phyloP scores from a whole-genome alignment of 352 stramenopile genomes.

The Phytophthora uliginosa region DNA sequence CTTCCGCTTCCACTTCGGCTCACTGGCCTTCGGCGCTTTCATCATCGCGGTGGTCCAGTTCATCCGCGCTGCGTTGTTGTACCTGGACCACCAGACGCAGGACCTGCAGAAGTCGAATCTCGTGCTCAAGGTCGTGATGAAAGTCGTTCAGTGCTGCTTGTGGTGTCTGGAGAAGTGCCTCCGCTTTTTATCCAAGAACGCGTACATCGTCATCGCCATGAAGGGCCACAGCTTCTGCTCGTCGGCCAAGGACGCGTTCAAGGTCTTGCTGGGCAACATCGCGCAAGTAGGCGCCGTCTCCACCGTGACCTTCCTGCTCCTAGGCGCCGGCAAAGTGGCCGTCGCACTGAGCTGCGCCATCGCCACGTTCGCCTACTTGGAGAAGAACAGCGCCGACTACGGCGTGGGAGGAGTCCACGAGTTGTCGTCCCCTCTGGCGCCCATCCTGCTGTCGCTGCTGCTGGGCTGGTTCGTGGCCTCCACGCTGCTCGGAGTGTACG shows the following conservation, averaged over 20 bases:
- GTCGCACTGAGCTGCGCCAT: constrained; percentile 70
- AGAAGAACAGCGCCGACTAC: constrained; percentile 64
- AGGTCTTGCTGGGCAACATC: constrained; percentile 94
- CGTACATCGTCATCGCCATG: constrained; percentile 93
- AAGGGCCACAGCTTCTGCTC: constrained; percentile 81
- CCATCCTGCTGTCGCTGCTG: constrained; percentile 92
- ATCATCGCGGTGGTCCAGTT: constrained; percentile 98
- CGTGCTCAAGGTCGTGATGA: constrained; percentile 87
- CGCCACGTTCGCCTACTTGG: constrained; percentile 69
- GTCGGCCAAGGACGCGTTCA: constrained; percentile 94
- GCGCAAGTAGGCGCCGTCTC: constrained; percentile 89
- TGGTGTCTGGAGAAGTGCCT: constrained; percentile 97
- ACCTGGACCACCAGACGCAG: constrained; percentile 95
- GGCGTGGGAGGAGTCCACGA: constrained; percentile 62
- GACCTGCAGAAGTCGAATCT: constrained; percentile 81
- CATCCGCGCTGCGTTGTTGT: constrained; percentile 93
- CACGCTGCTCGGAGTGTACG: constrained; percentile 96
- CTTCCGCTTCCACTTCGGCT: constrained; percentile 96
- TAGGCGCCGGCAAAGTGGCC: constrained; percentile 95
- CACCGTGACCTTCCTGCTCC: constrained; percentile 91
- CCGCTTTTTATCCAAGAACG: constrained; percentile 98
- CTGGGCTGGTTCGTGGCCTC: constrained; percentile 94
- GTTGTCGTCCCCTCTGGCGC: constrained; percentile 85
- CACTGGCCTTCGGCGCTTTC: constrained; percentile 96
- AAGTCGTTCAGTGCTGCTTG: constrained; percentile 93